Evolutionary conservation across 2,329 filamentous ascomycete species (phyloP).

Genomic region (Talaromyces sp.): DNA sequence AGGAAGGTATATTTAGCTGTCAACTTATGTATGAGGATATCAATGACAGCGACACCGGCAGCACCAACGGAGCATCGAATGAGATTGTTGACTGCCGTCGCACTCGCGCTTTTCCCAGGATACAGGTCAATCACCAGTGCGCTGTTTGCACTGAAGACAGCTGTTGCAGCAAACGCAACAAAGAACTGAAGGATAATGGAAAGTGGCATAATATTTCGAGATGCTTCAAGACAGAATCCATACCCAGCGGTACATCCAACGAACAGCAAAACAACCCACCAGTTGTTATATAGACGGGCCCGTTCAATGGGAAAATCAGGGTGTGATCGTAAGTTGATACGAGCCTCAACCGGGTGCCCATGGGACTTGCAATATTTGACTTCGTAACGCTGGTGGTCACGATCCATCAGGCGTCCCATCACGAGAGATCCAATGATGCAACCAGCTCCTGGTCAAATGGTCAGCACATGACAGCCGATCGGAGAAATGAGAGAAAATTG

Average conservation of each 20-base stretch:
- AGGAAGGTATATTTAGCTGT: background rate
- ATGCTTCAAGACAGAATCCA: constrained; percentile 16
- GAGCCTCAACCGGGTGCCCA: constrained; percentile 23
- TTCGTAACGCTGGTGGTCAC: constrained; percentile 30
- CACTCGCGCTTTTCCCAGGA: constrained; percentile 28
- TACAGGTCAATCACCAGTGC: constrained; percentile 36
- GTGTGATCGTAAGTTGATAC: constrained; percentile 25
- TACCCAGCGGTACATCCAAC: constrained; percentile 31
- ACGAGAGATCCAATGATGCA: constrained; percentile 38
- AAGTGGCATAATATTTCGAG: constrained; percentile 24
- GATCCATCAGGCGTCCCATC: constrained; percentile 40
- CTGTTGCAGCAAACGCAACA: constrained; percentile 30
- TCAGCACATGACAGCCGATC: background rate
- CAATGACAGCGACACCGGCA: constrained; percentile 26
- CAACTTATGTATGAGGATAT: constrained; percentile 25
- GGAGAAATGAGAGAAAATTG: background rate
- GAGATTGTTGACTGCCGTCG: constrained; percentile 33
- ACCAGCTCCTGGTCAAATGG: constrained; percentile 23
- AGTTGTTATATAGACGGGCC: constrained; percentile 33
- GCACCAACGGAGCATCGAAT: constrained; percentile 33
- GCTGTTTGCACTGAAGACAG: constrained; percentile 30
- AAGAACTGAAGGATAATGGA: constrained; percentile 35
- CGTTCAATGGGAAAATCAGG: constrained; percentile 40
- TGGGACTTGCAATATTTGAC: constrained; percentile 28
- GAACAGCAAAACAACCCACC: constrained; percentile 36